phyloP scores from a whole-genome alignment of 805 yeast genomes.

The Henningerozyma blattae region DNA sequence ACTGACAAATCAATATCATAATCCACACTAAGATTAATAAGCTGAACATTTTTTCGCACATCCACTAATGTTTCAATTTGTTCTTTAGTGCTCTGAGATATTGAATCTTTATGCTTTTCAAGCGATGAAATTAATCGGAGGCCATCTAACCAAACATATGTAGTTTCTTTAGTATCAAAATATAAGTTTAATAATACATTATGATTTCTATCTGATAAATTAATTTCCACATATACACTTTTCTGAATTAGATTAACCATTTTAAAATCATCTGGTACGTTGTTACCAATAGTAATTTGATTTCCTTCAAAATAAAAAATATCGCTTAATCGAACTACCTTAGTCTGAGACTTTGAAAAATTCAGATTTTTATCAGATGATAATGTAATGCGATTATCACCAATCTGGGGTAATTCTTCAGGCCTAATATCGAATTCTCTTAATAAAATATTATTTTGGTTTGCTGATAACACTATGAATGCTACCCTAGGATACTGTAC shows the following conservation, averaged over 20 bases:
- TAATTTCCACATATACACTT: slow-evolving; percentile 43
- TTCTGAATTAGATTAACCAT: slow-evolving; percentile 49
- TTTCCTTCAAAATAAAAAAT: slow-evolving; percentile 39
- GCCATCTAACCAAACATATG: slow-evolving; percentile 73
- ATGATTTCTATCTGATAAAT: slow-evolving; percentile 32
- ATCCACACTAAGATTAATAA: slow-evolving; percentile 29
- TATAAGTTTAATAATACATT: slow-evolving; percentile 44
- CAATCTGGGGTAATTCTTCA: slow-evolving; percentile 41
- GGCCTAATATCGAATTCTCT: slow-evolving; percentile 44
- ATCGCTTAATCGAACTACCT: slow-evolving; percentile 37
- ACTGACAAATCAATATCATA: slow-evolving; percentile 8
- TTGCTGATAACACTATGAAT: slow-evolving; percentile 55
- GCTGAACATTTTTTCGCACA: slow-evolving; percentile 37
- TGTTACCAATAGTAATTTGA: slow-evolving; percentile 28
- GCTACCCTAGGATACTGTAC: slow-evolving; percentile 30
- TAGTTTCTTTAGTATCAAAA: slow-evolving; percentile 56
- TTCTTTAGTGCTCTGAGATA: slow-evolving; percentile 32
- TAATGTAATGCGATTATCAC: slow-evolving; percentile 34
- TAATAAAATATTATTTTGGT: slow-evolving; percentile 46
- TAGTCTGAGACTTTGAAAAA: slow-evolving; percentile 11
- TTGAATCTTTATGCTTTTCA: not conserved
- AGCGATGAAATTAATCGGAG: slow-evolving; percentile 36
- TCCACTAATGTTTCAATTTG: slow-evolving; percentile 35
- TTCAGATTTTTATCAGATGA: slow-evolving; percentile 1
- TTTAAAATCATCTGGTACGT: slow-evolving; percentile 30